A percentile compares a stretch with the other conserved stretches of the same genome.
Conservation (phyloP, 2,329 filamentous ascomycete species). For the Chrysoporthe austroafricana region DNA sequence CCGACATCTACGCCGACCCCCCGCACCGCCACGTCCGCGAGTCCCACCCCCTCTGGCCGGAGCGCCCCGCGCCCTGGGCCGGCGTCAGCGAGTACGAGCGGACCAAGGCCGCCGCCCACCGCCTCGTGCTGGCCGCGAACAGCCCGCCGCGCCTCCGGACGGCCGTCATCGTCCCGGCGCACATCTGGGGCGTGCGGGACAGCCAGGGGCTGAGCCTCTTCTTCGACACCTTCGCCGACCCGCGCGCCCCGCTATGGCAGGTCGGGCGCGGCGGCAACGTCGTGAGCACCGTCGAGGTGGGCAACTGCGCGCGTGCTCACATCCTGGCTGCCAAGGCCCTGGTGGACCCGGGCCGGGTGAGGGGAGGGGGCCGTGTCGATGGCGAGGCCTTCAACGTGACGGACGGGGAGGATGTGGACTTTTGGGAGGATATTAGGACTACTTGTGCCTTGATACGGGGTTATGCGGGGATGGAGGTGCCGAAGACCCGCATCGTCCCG, state of each 20-base stretch:
- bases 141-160: constrained; percentile 33
- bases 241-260: constrained; percentile 23
- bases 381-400: constrained; percentile 44
- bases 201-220: constrained; percentile 35
- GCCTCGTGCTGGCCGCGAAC: constrained; percentile 37
- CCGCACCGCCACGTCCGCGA: constrained; percentile 35
- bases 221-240: constrained; percentile 29
- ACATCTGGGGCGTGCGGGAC: constrained; percentile 41
- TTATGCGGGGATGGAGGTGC: background rate
- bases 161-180: constrained; percentile 34
- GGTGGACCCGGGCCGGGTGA: constrained; percentile 26
- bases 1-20: constrained; percentile 36
- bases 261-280: constrained; percentile 34
- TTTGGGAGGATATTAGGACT: constrained; percentile 37
- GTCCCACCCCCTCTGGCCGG: constrained; percentile 32
- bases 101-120: constrained; percentile 41
- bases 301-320: constrained; percentile 36
- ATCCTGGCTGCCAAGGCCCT: constrained; percentile 37
- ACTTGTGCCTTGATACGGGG: constrained; percentile 33
- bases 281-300: constrained; percentile 36
- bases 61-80: constrained; percentile 13
- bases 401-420: constrained; percentile 38
- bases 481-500: constrained; percentile 31
- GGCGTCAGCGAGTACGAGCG: constrained; percentile 33
- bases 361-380: constrained; percentile 30